phyloP scores from a whole-genome alignment of 2,329 filamentous ascomycete genomes.

The Scytalidium lignicola region DNA sequence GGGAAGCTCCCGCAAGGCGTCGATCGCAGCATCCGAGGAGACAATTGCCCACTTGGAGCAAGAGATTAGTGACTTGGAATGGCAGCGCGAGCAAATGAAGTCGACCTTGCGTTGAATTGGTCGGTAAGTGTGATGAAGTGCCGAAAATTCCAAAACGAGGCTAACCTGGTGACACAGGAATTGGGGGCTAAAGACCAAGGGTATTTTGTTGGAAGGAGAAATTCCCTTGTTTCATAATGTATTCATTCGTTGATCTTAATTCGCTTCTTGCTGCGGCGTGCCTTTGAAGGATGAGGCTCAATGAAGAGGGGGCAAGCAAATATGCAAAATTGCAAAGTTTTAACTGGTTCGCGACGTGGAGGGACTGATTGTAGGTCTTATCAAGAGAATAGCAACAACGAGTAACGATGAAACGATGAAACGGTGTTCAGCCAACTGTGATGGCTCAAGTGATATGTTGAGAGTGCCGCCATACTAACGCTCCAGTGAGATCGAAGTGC shows the following conservation, averaged over 20 bases:
- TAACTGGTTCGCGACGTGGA: neutral
- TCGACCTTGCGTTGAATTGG: conserved; percentile 1
- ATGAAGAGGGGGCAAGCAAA: neutral
- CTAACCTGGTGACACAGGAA: neutral
- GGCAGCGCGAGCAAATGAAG: conserved; percentile 31
- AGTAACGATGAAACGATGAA: neutral
- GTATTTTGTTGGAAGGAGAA: neutral
- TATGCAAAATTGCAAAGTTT: neutral
- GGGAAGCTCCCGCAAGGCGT: conserved; percentile 54
- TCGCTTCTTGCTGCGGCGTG: neutral
- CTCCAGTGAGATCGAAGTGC: neutral
- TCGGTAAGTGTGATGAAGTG: neutral
- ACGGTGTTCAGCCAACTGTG: neutral
- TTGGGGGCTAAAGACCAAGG: neutral
- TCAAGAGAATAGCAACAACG: neutral
- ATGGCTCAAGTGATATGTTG: neutral
- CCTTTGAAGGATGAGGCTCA: neutral
- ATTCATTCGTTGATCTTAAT: neutral
- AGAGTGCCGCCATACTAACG: neutral
- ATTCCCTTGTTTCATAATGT: neutral
- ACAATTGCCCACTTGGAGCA: conserved; percentile 63
- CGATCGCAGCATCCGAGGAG: conserved; percentile 64
- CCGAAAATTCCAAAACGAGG: neutral
- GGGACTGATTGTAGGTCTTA: neutral
- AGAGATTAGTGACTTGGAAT: conserved; percentile 49